These are phyloP conservation scores for Mycosphaerella sp. DNA, from an alignment of 2,329 filamentous ascomycete genomes.

Conservation along the genomic window DNA sequence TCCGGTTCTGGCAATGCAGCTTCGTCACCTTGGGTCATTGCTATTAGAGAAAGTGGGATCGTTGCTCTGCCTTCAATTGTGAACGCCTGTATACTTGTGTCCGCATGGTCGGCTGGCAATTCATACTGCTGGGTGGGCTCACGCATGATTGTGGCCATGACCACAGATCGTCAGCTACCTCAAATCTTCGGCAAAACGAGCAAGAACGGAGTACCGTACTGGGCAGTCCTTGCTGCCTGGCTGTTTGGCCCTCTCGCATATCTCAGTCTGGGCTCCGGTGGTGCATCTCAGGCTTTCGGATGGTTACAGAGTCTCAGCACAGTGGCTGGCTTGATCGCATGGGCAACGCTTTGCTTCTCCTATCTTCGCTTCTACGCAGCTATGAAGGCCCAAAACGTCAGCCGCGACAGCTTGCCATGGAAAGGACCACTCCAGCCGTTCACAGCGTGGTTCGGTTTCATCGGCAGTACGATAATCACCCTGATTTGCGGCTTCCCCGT, in stretches of 20 bases:
- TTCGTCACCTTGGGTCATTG: conserved; percentile 60
- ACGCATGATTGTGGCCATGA: conserved; percentile 59
- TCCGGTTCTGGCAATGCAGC: conserved; percentile 37
- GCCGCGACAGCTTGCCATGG: conserved; percentile 31
- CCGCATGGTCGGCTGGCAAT: conserved; percentile 62
- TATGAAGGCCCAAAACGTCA: conserved; percentile 36
- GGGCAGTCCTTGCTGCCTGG: conserved; percentile 56
- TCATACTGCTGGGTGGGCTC: conserved; percentile 62
- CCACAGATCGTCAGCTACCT: conserved; percentile 52
- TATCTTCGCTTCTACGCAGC: conserved; percentile 44
- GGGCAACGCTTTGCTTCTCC: conserved; percentile 34
- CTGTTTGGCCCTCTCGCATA: conserved; percentile 36
- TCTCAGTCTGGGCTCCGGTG: conserved; percentile 30
- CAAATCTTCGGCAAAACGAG: conserved; percentile 54
- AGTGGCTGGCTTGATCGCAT: conserved; percentile 23
- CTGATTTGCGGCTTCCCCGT: conserved; percentile 29
- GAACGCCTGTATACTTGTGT: conserved; percentile 58
- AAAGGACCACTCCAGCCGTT: conserved; percentile 14
- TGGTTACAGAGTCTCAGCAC: conserved; percentile 24
- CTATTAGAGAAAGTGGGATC: conserved; percentile 60
- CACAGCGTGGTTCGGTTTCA: conserved; percentile 18
- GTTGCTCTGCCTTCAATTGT: conserved; percentile 60
- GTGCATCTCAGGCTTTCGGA: conserved; percentile 20
- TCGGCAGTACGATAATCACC: conserved; percentile 23
- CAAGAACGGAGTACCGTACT: conserved; percentile 63